These are phyloP conservation scores for Didymella sp. DNA, from an alignment of 2,329 filamentous ascomycete genomes.

Conservation along the genomic window DNA sequence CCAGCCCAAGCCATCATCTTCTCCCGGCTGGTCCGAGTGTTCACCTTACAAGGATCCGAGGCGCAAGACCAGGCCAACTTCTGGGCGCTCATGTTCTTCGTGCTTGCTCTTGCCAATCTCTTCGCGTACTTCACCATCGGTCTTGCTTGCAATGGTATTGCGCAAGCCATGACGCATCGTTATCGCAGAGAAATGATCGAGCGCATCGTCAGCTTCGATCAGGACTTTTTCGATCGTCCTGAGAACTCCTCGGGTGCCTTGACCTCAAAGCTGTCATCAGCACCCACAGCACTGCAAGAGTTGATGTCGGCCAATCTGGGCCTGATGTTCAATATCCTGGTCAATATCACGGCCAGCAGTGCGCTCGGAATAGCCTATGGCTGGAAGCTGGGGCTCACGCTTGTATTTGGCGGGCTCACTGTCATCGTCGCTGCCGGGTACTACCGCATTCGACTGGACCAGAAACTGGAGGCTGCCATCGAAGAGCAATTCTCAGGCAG, in stretches of 20 bases:
- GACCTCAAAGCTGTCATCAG: constrained; percentile 73
- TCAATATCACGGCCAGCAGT: constrained; percentile 76
- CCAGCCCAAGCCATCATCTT: constrained; percentile 27
- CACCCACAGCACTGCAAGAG: constrained; percentile 85
- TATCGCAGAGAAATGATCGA: constrained; percentile 16
- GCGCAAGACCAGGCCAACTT: constrained; percentile 26
- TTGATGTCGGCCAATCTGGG: constrained; percentile 70
- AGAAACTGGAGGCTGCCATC: constrained; percentile 11
- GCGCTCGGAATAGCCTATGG: constrained; percentile 39
- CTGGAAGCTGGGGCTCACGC: constrained; percentile 83
- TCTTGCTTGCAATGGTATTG: constrained; percentile 69
- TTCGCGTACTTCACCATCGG: constrained; percentile 58
- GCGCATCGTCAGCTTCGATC: constrained; percentile 17
- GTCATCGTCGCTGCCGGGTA: constrained; percentile 79
- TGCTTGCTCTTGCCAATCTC: constrained; percentile 25
- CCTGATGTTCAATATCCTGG: constrained; percentile 77
- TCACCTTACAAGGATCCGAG: constrained; percentile 24
- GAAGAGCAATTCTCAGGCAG: constrained; percentile 13
- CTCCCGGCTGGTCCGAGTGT: constrained; percentile 24
- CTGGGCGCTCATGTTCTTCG: constrained; percentile 36
- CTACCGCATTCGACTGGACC: constrained; percentile 55
- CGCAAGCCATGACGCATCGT: constrained; percentile 15
- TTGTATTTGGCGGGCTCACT: constrained; percentile 76
- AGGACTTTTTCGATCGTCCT: constrained; percentile 80
- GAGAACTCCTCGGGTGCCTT: constrained; percentile 86